phyloP scores from a whole-genome alignment of 306 rosid genomes.

The Mimosa bimucronata region DNA sequence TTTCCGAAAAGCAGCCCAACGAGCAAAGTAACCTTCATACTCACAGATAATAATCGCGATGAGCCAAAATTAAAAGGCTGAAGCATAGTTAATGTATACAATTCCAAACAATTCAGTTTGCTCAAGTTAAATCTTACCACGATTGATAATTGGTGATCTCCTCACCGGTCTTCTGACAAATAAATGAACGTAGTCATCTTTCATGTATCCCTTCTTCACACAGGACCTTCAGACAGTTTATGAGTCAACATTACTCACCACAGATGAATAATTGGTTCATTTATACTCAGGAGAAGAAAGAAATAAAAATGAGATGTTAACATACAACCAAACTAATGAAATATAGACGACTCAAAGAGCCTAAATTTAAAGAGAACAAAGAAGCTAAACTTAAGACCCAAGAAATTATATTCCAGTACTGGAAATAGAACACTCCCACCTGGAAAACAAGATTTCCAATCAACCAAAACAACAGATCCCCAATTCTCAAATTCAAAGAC shows the following conservation, averaged over 20 bases:
- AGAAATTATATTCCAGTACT: background rate
- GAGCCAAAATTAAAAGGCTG: conserved; percentile 20
- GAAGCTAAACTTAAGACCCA: background rate
- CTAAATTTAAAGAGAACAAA: background rate
- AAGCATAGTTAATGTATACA: conserved; percentile 9
- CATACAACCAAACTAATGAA: background rate
- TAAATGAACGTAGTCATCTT: conserved; percentile 81
- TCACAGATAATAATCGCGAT: conserved; percentile 28
- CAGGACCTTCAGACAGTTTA: conserved; percentile 70
- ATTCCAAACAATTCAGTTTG: conserved; percentile 10
- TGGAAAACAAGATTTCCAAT: background rate
- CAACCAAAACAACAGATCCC: background rate
- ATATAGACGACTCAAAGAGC: background rate
- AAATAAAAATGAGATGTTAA: background rate
- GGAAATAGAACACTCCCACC: background rate
- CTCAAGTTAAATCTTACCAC: conserved; percentile 57
- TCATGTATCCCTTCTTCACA: conserved; percentile 93
- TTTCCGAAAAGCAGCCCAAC: conserved; percentile 86
- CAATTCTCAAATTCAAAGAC: background rate
- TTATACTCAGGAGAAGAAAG: conserved; percentile 14
- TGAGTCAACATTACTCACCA: conserved; percentile 25
- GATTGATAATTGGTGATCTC: conserved; percentile 95
- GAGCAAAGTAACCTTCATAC: conserved; percentile 79
- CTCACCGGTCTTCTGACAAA: conserved; percentile 86
- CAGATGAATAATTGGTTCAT: conserved; percentile 25